Evolutionary conservation across 2,329 filamentous ascomycete genomes (phyloP), one percentile per base, ranked within the genome.

Genomic region (Aspergillus melleus): DNA sequence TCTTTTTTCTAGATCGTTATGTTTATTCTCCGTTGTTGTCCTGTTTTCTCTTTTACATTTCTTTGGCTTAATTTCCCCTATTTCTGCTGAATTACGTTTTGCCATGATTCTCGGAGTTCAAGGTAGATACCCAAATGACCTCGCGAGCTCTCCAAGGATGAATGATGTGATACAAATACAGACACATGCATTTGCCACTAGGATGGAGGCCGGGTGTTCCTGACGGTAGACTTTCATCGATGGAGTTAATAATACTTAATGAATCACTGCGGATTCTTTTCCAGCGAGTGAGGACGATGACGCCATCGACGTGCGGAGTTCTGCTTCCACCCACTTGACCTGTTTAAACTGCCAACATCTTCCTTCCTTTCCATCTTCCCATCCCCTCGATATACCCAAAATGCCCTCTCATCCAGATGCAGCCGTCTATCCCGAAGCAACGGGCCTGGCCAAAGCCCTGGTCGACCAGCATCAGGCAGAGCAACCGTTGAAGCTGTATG

Each of bases 401-500:
- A 74, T 75, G 66, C 54, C 66, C 6, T 60, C 68, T 49, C 76
- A 65, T 52, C 66, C 78, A 19, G 80, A 81, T 63, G 71, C 79
- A 4, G 66, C 80, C 52, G 70, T 81, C 30, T 72, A 80, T 62
- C 76, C 79, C 2, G 73, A 76, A 59, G 79, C 80, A 52, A 80
- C 77, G 5, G 80, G 81, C 11, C 67, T 69, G 4, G 81, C 80
- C 30, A 78, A 78, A 60, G 56, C 58, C 2, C 64, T 76, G 47
- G 76, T 76, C 11, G 70, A 71, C 20, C 63, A 65, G 42, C 75
- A 77, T 54, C 61, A 61, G 39, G 62, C 65, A 26, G 71, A 77
- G 50, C 68, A 76, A 57, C 74, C 74, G 3, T 62, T 78, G 59
- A 90, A 89, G 72, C 80, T 92, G 12, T 92, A 91, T 74, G 85